phyloP scores from a whole-genome alignment of 2,329 filamentous ascomycete species.

The Aspergillus carbonarius region DNA sequence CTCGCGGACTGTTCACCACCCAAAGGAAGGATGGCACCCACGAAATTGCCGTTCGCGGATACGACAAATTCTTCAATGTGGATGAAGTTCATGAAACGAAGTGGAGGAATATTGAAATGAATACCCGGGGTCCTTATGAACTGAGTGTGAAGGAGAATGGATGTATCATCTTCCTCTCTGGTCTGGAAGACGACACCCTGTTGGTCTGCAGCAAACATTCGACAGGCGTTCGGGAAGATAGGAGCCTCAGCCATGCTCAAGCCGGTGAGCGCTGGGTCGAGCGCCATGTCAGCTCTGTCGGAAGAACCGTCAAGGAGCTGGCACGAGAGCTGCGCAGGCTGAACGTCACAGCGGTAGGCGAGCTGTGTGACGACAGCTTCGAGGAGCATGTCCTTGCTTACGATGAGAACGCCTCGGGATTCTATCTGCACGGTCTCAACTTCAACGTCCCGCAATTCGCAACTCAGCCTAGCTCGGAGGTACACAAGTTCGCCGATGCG shows the following conservation, averaged over 20 bases:
- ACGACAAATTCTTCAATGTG: slow-evolving; percentile 99
- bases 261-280: slow-evolving; percentile 82
- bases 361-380: slow-evolving; percentile 93
- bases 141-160: slow-evolving; percentile 97
- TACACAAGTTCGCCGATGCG: slow-evolving; percentile 82
- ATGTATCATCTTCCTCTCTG: slow-evolving; percentile 98
- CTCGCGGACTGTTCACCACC: slow-evolving; percentile 90
- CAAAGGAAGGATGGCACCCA: slow-evolving; percentile 61
- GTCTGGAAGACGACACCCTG: slow-evolving; percentile 82
- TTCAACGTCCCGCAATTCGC: slow-evolving; percentile 89
- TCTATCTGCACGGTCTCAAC: slow-evolving; percentile 96
- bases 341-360: slow-evolving; percentile 92
- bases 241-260: slow-evolving; percentile 74
- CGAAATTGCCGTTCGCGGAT: slow-evolving; percentile 85
- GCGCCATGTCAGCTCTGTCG: slow-evolving; percentile 71
- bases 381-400: slow-evolving; percentile 97
- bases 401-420: slow-evolving; percentile 73
- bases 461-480: slow-evolving; percentile 78
- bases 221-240: slow-evolving; percentile 74
- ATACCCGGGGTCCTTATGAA: slow-evolving; percentile 87
- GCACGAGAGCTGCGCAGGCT: slow-evolving; percentile 71
- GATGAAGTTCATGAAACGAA: slow-evolving; percentile 77
- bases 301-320: slow-evolving; percentile 75
- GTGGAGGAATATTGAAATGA: slow-evolving; percentile 73
- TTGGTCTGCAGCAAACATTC: slow-evolving; percentile 99